Conservation (phyloP, 2,329 filamentous ascomycete species). For the Arthrobotrys iridis region DNA sequence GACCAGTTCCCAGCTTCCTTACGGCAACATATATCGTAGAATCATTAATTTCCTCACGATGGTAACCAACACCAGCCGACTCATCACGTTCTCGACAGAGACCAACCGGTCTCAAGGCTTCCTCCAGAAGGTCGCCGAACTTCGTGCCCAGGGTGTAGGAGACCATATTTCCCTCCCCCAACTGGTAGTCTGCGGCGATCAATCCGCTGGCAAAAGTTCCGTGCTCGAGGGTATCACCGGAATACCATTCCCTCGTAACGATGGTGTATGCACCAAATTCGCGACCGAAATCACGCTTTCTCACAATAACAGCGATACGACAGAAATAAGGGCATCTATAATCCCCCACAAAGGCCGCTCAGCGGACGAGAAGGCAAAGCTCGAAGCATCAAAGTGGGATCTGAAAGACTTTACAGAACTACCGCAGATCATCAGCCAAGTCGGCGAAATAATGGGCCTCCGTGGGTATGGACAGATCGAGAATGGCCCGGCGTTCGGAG, state of each 20-base stretch:
- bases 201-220: conserved; percentile 53
- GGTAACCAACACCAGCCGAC: background rate
- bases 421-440: conserved; percentile 1
- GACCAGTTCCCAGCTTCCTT: no score
- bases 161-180: conserved; percentile 54
- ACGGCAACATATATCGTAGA: no score
- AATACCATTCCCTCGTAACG: conserved; percentile 36
- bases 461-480: conserved; percentile 8
- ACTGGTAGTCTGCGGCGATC: conserved; percentile 54
- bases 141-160: conserved; percentile 39
- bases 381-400: background rate
- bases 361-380: conserved; percentile 13
- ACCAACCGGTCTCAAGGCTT: conserved; percentile 17
- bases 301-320: conserved; percentile 26
- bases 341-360: conserved; percentile 11
- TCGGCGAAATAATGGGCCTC: conserved; percentile 15
- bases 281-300: conserved; percentile 46
- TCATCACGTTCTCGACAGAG: background rate
- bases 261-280: conserved; percentile 50
- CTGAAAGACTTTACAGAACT: conserved; percentile 8
- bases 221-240: conserved; percentile 49
- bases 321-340: conserved; percentile 14
- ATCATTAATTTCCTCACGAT: background rate
- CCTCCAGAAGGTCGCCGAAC: conserved; percentile 44
- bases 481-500: conserved; percentile 54